A percentile compares a stretch with the other conserved stretches of the same genome.
Conservation (phyloP, 495 filamentous ascomycete species). For the Penicillium odoratum region DNA sequence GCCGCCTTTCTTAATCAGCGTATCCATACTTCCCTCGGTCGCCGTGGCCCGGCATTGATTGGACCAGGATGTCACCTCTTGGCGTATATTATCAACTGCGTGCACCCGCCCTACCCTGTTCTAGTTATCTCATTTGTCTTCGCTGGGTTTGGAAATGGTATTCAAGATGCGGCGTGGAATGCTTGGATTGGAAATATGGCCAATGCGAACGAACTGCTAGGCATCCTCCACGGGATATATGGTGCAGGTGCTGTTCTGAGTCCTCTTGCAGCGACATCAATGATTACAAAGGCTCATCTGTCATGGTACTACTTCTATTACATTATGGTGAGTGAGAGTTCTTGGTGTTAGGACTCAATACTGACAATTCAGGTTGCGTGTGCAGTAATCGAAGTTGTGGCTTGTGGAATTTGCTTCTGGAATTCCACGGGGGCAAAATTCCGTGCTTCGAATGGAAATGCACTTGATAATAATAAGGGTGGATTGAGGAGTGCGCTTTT, state of each 20-base stretch:
- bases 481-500: constrained; percentile 58
- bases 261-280: constrained; percentile 57
- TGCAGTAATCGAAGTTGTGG: constrained; percentile 59
- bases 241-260: constrained; percentile 57
- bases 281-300: constrained; percentile 50
- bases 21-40: constrained; percentile 62
- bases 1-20: constrained; percentile 59
- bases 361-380: constrained; percentile 53
- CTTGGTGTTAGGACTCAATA: not conserved
- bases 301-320: constrained; percentile 64
- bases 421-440: constrained; percentile 60
- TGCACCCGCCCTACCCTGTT: constrained; percentile 62
- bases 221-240: constrained; percentile 59
- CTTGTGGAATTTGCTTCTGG: constrained; percentile 65
- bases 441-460: constrained; percentile 44
- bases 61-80: constrained; percentile 64
- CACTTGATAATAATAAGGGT: constrained; percentile 38
- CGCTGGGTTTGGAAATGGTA: constrained; percentile 63
- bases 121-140: constrained; percentile 58
- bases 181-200: constrained; percentile 64
- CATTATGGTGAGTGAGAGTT: constrained; percentile 48
- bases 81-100: constrained; percentile 58
- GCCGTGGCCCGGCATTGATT: constrained; percentile 71
- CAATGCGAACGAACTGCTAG: constrained; percentile 59
- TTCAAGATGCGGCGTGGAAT: constrained; percentile 64